phyloP scores from a whole-genome alignment of 306 rosid species.

The Inga oerstediana region DNA sequence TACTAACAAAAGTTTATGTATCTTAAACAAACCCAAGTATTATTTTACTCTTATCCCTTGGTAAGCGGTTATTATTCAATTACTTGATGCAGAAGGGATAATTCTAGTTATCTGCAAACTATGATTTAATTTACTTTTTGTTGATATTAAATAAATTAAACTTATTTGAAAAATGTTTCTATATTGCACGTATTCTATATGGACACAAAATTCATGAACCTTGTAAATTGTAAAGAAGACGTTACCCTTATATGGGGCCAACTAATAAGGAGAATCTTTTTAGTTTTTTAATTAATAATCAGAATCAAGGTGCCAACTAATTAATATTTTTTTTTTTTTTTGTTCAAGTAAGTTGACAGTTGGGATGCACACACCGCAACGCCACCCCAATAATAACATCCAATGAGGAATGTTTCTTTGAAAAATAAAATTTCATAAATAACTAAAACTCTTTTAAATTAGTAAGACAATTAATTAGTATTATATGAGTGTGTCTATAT shows the following conservation, averaged over 20 bases:
- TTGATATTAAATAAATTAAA: not conserved
- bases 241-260: not conserved
- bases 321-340: not conserved
- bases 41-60: not conserved
- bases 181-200: not conserved
- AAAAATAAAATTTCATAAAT: not conserved
- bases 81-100: not conserved
- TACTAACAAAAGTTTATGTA: too few species aligned
- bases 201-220: not conserved
- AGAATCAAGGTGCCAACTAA: not conserved
- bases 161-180: not conserved
- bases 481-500: not conserved
- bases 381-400: not conserved
- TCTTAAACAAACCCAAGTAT: not conserved
- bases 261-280: not conserved
- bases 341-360: not conserved
- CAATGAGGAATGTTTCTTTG: not conserved
- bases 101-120: not conserved
- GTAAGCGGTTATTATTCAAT: not conserved
- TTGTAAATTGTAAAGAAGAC: not conserved
- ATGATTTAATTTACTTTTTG: not conserved
- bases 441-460: not conserved
- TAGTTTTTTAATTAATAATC: not conserved
- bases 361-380: not conserved
- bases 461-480: not conserved